A percentile compares a stretch with the other conserved stretches of the same genome.
Conservation (phyloP, 441 rosid species). For the Jatropha podagrica region DNA sequence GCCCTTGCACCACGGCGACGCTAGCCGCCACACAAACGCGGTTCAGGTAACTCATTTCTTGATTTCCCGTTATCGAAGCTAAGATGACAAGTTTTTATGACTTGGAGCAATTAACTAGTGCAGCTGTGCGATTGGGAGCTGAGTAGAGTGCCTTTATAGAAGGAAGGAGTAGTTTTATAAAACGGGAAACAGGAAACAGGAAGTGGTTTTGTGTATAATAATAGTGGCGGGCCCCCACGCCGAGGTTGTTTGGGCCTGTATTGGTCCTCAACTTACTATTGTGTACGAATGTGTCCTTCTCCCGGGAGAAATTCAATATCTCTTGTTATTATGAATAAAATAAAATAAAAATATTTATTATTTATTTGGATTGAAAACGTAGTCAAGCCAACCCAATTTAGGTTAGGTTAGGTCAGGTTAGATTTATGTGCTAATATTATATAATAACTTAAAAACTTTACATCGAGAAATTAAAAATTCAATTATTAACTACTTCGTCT, state of each 20-base stretch:
- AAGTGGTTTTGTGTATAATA: neutral
- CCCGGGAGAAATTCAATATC: neutral
- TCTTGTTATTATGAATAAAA: too few relatives aligned
- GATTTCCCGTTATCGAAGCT: too few relatives aligned
- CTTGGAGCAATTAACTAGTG: neutral
- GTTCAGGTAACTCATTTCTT: slow-evolving; percentile 50
- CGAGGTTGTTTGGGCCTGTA: neutral
- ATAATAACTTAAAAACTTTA: too few relatives aligned
- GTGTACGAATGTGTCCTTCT: neutral
- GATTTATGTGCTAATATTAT: too few relatives aligned
- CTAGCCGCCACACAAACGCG: slow-evolving; percentile 73
- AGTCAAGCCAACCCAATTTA: neutral
- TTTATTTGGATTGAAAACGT: neutral
- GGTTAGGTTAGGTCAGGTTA: too few relatives aligned
- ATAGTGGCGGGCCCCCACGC: neutral
- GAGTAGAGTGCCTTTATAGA: neutral
- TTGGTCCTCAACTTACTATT: neutral
- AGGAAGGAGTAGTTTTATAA: neutral
- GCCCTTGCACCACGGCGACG: slow-evolving; percentile 64
- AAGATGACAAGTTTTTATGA: too few relatives aligned
- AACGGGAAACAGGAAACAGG: slow-evolving; percentile 6
- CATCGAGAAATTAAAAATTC: too few relatives aligned
- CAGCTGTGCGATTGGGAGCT: too few relatives aligned
- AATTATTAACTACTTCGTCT: too few relatives aligned
- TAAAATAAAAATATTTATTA: neutral